phyloP scores from a whole-genome alignment of 108 stramenopile species.

The Nitzschia sp. region DNA sequence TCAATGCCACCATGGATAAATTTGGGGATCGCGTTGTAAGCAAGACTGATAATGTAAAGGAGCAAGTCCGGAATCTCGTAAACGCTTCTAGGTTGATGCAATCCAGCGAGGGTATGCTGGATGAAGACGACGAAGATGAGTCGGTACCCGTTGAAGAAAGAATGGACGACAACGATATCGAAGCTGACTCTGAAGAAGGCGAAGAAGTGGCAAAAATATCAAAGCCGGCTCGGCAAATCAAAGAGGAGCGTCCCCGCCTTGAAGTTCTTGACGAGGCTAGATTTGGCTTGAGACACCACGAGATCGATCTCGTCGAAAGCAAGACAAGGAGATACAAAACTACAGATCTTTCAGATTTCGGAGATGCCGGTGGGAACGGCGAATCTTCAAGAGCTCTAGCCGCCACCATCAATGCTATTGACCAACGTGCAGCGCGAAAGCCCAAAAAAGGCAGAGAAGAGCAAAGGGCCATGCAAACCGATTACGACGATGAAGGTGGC shows the following conservation, averaged over 20 bases:
- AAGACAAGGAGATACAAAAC: constrained; percentile 18
- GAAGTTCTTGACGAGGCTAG: constrained; percentile 61
- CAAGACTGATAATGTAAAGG: constrained; percentile 40
- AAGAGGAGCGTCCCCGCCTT: constrained; percentile 11
- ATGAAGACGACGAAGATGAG: constrained; percentile 29
- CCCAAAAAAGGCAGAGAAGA: constrained; percentile 26
- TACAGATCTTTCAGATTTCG: constrained; percentile 39
- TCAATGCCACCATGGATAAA: constrained; percentile 52
- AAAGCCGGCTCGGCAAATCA: constrained; percentile 13
- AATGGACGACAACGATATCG: no score
- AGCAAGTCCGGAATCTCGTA: constrained; percentile 64
- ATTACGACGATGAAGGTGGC: constrained; percentile 43
- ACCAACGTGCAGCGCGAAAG: constrained; percentile 54
- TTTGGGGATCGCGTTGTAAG: constrained; percentile 63
- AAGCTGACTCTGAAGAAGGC: constrained; percentile 30
- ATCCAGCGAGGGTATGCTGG: background rate
- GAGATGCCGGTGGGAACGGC: constrained; percentile 59
- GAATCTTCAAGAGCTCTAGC: constrained; percentile 31
- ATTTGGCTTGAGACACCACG: constrained; percentile 68
- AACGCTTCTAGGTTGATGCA: constrained; percentile 73
- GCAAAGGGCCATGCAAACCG: constrained; percentile 40
- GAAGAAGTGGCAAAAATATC: background rate
- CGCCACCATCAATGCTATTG: constrained; percentile 71
- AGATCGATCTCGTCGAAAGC: constrained; percentile 37
- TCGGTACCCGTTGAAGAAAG: constrained; percentile 26